A percentile compares a stretch with the other conserved stretches of the same genome.
Conservation (phyloP, 2,329 filamentous ascomycete species). For the Dothideomycetes sp. region DNA sequence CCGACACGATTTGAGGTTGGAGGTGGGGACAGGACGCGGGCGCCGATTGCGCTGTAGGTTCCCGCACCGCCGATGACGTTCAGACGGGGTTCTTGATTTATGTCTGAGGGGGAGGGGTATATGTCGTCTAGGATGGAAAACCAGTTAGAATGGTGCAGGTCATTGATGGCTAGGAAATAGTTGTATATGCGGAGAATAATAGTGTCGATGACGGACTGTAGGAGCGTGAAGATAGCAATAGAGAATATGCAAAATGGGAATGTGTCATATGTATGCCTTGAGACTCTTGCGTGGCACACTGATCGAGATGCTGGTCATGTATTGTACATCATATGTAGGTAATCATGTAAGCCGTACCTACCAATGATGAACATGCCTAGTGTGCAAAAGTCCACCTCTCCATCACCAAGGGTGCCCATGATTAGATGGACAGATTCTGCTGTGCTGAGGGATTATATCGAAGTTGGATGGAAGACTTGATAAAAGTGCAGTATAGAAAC, state of each 20-base stretch:
- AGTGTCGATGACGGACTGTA: background rate
- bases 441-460: too few relatives aligned
- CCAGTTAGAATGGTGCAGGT: background rate
- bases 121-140: slow-evolving; percentile 62
- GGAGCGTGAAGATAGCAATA: background rate
- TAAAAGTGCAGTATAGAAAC: background rate
- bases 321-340: background rate
- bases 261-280: background rate
- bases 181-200: background rate
- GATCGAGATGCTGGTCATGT: background rate
- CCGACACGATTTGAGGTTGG: slow-evolving; percentile 57
- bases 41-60: slow-evolving; percentile 76
- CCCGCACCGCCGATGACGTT: slow-evolving; percentile 84
- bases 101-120: slow-evolving; percentile 62
- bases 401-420: background rate
- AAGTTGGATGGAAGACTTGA: background rate
- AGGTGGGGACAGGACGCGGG: slow-evolving; percentile 76
- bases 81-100: slow-evolving; percentile 44
- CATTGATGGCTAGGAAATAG: background rate
- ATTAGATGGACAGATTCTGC: background rate
- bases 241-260: background rate
- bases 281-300: too few relatives aligned
- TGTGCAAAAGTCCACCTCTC: slow-evolving; percentile 44
- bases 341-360: slow-evolving; percentile 18
- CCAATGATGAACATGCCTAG: slow-evolving; percentile 55